Evolutionary conservation across 1,284 basidiomycete genomes (phyloP), one percentile per base, ranked within the genome.

Genomic region (Polyporus tsugae): DNA sequence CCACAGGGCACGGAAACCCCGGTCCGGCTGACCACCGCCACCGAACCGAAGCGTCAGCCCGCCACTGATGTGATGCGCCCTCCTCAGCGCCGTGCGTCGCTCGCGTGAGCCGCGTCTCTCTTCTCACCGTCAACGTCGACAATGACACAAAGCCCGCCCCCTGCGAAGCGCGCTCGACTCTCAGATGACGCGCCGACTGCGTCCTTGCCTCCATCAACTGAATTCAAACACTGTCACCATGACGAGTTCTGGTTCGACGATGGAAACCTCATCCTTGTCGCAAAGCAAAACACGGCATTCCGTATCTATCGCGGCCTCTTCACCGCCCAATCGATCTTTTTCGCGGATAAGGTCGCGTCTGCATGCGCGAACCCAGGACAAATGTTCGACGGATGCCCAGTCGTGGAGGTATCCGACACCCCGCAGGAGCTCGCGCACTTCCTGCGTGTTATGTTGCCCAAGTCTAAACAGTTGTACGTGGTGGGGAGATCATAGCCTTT

Each of bases 261-360:
- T n/a, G 61, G 61, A 9, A 62, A 35, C 36, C 36, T 62, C 33
- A 39, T 62, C 61, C 61, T 62, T 7, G 35, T 62, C 36, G 19
- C 46, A 1, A 29, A 29, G 7, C 29, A 29, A 29, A 29, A 6
- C 22, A 53, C 46, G 1, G 70, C 61, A 2, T 76, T 74, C 42
- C 66, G 68, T 13, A 60, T 76, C 5, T 69, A 70, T 42, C 41
- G 61, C 11, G 66, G 64, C 10, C 22, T 75, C 19, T 68, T 76
- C 5, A 67, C 69, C 4, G 33, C 57, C 2, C 67, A 72, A 9
- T 76, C 74, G 4, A 11, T 41, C 2, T 60, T 74, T 4, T 73
- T 76, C 15, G 44, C 57, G 1, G 72, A 72, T 35, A 55, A 73
- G 52, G 70, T 76, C 44, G 39, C 62, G 1, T 22, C 70, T 5